phyloP scores from a whole-genome alignment of 768 basidiomycete genomes.

The Fomitopsis serialis region DNA sequence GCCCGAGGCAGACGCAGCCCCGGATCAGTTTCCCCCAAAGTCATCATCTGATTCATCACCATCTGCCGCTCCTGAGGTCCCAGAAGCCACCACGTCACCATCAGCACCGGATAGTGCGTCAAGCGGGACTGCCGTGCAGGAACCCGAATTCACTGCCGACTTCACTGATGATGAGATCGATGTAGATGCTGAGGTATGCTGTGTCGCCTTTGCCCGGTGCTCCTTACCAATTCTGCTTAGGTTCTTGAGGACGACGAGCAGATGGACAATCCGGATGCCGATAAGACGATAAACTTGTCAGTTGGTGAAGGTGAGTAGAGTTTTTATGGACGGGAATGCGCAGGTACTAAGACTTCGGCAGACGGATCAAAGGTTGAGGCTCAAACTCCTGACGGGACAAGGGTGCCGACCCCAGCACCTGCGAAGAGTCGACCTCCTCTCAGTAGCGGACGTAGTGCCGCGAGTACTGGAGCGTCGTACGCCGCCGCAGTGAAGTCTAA shows the following conservation, averaged over 20 bases:
- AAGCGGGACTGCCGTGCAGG: conserved; percentile 51
- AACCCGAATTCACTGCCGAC: conserved; percentile 65
- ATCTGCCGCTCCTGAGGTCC: conserved; percentile 5
- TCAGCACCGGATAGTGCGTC: conserved; percentile 36
- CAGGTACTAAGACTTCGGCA: conserved; percentile 19
- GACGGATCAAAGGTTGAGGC: conserved; percentile 94
- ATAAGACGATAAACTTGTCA: conserved; percentile 83
- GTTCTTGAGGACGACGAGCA: conserved; percentile 88
- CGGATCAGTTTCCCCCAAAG: not conserved
- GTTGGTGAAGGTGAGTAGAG: conserved; percentile 65
- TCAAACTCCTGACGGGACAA: conserved; percentile 94
- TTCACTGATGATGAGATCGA: conserved; percentile 85
- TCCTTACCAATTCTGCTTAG: conserved; percentile 22
- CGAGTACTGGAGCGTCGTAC: conserved; percentile 61
- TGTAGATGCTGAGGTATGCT: conserved; percentile 62
- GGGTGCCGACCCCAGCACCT: conserved; percentile 82
- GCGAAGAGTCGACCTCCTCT: conserved; percentile 35
- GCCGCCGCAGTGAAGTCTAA: conserved; percentile 91
- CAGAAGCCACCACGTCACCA: conserved; percentile 8
- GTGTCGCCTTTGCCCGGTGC: not conserved
- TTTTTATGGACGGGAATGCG: not conserved
- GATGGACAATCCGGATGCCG: conserved; percentile 59
- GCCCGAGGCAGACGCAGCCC: not conserved
- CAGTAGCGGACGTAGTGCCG: conserved; percentile 26
- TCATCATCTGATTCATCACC: conserved; percentile 1